Evolutionary conservation across 805 yeast species (phyloP), one percentile per base, ranked within the genome.

Genomic region (Brettanomyces nanus): DNA sequence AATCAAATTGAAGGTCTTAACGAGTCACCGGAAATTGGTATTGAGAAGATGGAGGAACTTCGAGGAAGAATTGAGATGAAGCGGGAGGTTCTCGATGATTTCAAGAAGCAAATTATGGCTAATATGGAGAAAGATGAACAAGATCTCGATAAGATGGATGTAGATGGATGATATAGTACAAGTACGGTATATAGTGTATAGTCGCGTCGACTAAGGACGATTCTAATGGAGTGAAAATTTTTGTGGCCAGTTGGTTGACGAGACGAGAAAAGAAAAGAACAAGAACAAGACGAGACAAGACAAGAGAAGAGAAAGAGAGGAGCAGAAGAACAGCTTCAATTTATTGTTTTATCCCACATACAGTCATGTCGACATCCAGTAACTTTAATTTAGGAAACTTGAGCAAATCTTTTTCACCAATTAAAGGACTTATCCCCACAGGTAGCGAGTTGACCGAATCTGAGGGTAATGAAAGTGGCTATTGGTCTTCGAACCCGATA

Each of bases 401-500:
- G 46, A 65, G 81, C 46, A 75, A 77, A 51, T 54, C 61, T 45
- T 55, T 73, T 36, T 71, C 84, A 23, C 71, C 83, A 13, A 63
- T 77, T 44, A 80, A 84, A 31, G 11, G 18, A 3, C 6, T 34
- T 5, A 5, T 26, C 14, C 19, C 36, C 2, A 6, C 18, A 2
- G 28, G 21, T 9, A 15, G 13, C 14, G 3, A 15, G 14, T 11
- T 9, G 18, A 33, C 28, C 13, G 22, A 40, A 10, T 63, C 66
- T 49, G 68, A 73, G 41, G 69, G 71, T 47, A 69, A 67, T 18
- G 38, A 35, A 33, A 59, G 70, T 41, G 73, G 74, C 10, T 76
- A 83, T 56, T 82, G 89, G 90, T 73, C 85, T 5, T 74, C 86
- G 31, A 84, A 84, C 64, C 95, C 95, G 36, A 74, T 85, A 34